Percentiles rank a stretch among this genome's conserved stretches.
phyloP scores from a whole-genome alignment of 2,329 filamentous ascomycete genomes.

The Fusarium sp. region DNA sequence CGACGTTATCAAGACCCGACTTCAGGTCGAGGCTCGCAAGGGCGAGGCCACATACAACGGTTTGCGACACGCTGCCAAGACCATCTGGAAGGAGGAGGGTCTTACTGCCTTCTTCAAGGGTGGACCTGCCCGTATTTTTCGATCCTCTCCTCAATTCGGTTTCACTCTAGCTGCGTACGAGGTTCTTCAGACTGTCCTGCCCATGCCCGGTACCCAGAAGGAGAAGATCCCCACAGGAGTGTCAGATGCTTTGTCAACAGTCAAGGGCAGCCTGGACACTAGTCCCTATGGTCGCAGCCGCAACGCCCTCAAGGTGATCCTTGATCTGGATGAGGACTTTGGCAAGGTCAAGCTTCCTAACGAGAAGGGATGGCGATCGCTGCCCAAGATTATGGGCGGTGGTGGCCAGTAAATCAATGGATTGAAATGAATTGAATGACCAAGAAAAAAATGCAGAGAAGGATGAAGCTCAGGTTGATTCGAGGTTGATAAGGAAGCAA shows the following conservation, averaged over 20 bases:
- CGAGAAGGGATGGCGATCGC: constrained; percentile 64
- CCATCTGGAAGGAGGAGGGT: constrained; percentile 90
- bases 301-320: constrained; percentile 94
- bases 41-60: constrained; percentile 90
- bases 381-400: constrained; percentile 64
- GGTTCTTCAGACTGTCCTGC: constrained; percentile 83
- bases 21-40: constrained; percentile 97
- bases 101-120: constrained; percentile 99
- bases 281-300: constrained; percentile 73
- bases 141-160: constrained; percentile 96
- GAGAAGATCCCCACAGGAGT: constrained; percentile 69
- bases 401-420: constrained; percentile 46
- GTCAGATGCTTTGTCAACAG: constrained; percentile 69
- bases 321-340: constrained; percentile 95
- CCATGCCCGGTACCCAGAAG: constrained; percentile 73
- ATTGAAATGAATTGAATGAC: constrained; percentile 11
- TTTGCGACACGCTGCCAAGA: constrained; percentile 85
- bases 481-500: constrained; percentile 18
- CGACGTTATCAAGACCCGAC: constrained; percentile 98
- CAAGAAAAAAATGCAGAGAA: constrained; percentile 1
- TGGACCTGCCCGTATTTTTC: constrained; percentile 91
- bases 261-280: constrained; percentile 52
- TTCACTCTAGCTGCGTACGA: constrained; percentile 98
- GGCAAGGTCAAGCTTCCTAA: constrained; percentile 75
- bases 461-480: constrained; percentile 11